phyloP scores from a whole-genome alignment of 164 flowering plant genomes.

The Malania oleifera region DNA sequence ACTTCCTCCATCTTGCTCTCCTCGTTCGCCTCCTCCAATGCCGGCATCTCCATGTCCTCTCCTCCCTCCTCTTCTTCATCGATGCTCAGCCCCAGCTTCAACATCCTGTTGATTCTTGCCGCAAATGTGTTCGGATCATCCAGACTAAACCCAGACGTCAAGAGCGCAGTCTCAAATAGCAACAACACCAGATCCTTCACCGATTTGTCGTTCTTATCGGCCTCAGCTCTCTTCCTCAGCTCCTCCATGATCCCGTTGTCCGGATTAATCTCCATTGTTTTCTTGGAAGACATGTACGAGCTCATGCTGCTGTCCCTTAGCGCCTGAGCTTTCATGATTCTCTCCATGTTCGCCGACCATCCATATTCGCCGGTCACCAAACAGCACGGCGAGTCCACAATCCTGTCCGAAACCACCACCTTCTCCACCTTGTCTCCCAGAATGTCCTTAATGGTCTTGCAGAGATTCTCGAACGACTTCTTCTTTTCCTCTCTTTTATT shows the following conservation, averaged over 20 bases:
- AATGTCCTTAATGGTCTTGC: conserved; percentile 64
- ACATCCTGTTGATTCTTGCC: conserved; percentile 61
- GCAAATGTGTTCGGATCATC: conserved; percentile 73
- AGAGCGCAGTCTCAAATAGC: conserved; percentile 59
- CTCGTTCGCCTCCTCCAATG: conserved; percentile 55
- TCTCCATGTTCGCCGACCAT: conserved; percentile 73
- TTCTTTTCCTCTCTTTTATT: conserved; percentile 58
- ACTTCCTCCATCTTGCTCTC: conserved; percentile 76
- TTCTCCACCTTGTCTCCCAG: conserved; percentile 65
- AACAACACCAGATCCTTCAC: conserved; percentile 59
- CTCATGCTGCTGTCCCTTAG: conserved; percentile 68
- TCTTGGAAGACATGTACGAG: conserved; percentile 75
- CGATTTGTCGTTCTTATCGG: conserved; percentile 62
- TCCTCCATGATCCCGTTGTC: conserved; percentile 75
- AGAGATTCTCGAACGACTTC: conserved; percentile 54
- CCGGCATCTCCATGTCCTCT: conserved; percentile 50
- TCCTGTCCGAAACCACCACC: conserved; percentile 63
- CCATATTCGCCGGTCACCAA: conserved; percentile 71
- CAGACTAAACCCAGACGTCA: conserved; percentile 70
- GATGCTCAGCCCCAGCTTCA: conserved; percentile 68
- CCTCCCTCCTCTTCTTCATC: conserved; percentile 53
- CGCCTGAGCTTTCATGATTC: conserved; percentile 76
- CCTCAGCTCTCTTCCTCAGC: conserved; percentile 71
- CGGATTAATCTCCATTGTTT: conserved; percentile 79
- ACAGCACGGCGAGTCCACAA: conserved; percentile 71